Base-by-base conservation (phyloP, 768 basidiomycete species). In the Trametes elegans region DNA sequence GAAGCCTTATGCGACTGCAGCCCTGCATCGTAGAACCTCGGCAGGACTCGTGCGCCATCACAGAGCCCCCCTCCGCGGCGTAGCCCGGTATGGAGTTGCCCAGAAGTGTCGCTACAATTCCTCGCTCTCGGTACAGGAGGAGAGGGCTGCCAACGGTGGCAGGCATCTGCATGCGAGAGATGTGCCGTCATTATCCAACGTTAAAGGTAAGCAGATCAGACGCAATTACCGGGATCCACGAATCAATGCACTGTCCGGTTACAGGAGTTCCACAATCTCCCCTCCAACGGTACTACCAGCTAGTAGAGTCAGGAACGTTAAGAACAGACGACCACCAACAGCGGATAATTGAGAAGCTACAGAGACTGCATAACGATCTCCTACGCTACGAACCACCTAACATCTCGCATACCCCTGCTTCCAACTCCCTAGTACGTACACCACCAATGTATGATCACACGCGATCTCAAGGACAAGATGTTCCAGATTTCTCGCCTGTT, bases 241-340 rank as follows among this genome's bases (percentile, higher is more conserved):
- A 10, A 23, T 21, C 38, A 11, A 39, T 32, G 13, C 38, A 10
- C 24, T 18, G 16, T 5, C 43, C n/a, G 8, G 18, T 10, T 13
- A 6, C 9, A 55, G 53, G 18, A 35, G 11, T 31, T 23, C 24
- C 45, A 21, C 39, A 42, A 36, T 62, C 65, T 2, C 68, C 68
- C 21, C 35, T 76, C 24, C 64, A 70, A 42, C 73, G 71, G 21
- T 81, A 81, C 57, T 72, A 80, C 51, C 67, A 71, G 32, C 72
- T 85, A 27, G 78, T 87, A 26, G 65, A 71, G 11, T 60, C 69
- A 9, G 81, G 82, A 7, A 69, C 77, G 3, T 73, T 99, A 47
- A 79, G 80, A 21, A 78, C 85, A 43, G 96, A 99, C 65, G 79
- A 81, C 16, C 85, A 93, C 73, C 96, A 99, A 70, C 84, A 84